Evolutionary conservation across 2,329 filamentous ascomycete genomes (phyloP).

Genomic region (Fusarium sp.): DNA sequence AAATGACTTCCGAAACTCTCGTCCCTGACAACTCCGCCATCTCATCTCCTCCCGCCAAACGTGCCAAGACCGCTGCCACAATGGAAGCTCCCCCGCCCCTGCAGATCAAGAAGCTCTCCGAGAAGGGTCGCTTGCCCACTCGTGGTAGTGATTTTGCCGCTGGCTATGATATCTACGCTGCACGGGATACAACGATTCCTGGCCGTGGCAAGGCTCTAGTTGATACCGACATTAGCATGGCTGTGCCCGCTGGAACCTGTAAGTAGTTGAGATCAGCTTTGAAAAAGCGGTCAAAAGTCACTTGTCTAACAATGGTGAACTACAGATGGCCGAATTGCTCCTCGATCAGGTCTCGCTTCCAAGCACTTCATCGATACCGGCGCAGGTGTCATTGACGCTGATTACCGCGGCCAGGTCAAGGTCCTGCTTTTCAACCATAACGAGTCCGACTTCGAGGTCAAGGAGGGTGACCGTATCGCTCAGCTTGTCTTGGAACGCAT

Average conservation of each 20-base stretch:
- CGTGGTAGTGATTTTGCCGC: slow-evolving; percentile 90
- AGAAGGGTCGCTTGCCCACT: slow-evolving; percentile 84
- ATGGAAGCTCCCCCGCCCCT: slow-evolving; percentile 69
- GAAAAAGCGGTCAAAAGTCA: slow-evolving; percentile 8
- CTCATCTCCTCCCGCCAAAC: slow-evolving; percentile 82
- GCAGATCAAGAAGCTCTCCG: slow-evolving; percentile 88
- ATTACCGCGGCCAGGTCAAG: slow-evolving; percentile 95
- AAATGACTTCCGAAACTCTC: slow-evolving; percentile 44
- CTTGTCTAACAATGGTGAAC: not conserved
- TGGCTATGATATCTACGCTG: slow-evolving; percentile 92
- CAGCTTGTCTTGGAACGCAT: slow-evolving; percentile 96
- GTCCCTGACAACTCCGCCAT: slow-evolving; percentile 62
- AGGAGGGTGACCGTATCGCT: slow-evolving; percentile 89
- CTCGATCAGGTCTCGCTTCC: slow-evolving; percentile 87
- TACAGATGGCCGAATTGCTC: slow-evolving; percentile 87
- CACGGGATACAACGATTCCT: slow-evolving; percentile 80
- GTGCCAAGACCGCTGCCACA: slow-evolving; percentile 73
- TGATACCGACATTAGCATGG: slow-evolving; percentile 91
- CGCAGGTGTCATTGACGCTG: slow-evolving; percentile 96
- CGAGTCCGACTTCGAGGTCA: slow-evolving; percentile 83
- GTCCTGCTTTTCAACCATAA: slow-evolving; percentile 94
- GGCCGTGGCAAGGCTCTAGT: slow-evolving; percentile 87
- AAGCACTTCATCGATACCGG: slow-evolving; percentile 98
- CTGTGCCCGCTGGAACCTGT: slow-evolving; percentile 92
- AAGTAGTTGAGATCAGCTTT: slow-evolving; percentile 52